A percentile compares a stretch with the other conserved stretches of the same genome.
Evolutionary conservation across 495 filamentous ascomycete species (phyloP).

Genomic region (Penicillium ochrochloron): DNA sequence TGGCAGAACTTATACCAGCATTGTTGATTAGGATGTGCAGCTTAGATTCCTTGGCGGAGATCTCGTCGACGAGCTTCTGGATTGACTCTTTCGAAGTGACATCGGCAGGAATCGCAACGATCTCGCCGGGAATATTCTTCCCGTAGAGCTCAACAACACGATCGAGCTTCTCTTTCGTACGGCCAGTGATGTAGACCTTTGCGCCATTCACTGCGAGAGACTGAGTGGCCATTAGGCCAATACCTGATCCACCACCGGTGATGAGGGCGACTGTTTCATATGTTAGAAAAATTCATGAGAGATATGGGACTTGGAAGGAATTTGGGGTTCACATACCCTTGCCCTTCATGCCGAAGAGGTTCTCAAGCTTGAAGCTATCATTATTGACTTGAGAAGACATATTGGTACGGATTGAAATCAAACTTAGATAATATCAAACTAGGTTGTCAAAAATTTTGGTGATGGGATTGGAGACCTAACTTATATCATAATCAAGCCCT

Average conservation of each 20-base stretch:
- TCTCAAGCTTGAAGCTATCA: conserved; percentile 1
- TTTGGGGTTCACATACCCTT: neutral
- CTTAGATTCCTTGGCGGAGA: conserved; percentile 47
- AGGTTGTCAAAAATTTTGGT: neutral
- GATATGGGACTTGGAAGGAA: no score
- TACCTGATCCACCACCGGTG: conserved; percentile 59
- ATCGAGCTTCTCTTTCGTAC: conserved; percentile 59
- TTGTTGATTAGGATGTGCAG: conserved; percentile 62
- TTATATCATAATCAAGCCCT: neutral
- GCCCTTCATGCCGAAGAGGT: conserved; percentile 9
- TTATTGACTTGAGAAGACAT: conserved; percentile 4
- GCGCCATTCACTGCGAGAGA: conserved; percentile 65
- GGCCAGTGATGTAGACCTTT: conserved; percentile 64
- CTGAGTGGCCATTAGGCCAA: conserved; percentile 59
- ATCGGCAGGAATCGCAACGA: conserved; percentile 60
- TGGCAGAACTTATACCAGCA: conserved; percentile 49
- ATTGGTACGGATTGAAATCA: conserved; percentile 10
- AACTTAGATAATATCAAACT: neutral
- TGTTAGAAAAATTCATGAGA: neutral
- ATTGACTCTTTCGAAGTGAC: conserved; percentile 54
- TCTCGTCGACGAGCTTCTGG: conserved; percentile 45
- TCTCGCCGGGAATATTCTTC: conserved; percentile 55
- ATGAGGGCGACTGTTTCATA: conserved; percentile 53
- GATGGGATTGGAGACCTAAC: neutral
- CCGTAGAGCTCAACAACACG: conserved; percentile 50